phyloP scores from a whole-genome alignment of 352 stramenopile genomes.

The Globisporangium takayamanum region DNA sequence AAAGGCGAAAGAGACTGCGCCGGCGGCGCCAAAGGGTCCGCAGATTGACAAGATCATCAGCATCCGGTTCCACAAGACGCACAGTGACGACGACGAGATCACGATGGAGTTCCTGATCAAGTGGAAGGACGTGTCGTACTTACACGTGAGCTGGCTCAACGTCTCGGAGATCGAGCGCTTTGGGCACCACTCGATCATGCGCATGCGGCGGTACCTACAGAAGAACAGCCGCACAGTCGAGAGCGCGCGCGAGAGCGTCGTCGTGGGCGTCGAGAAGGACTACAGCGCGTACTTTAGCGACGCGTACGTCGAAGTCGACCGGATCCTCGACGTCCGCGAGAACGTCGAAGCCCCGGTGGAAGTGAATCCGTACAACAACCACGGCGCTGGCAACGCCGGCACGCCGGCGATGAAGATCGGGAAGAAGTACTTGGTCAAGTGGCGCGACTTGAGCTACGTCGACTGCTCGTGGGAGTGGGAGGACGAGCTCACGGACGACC shows the following conservation, averaged over 20 bases:
- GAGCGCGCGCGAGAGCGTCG: slow-evolving; percentile 62
- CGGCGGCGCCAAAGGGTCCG: slow-evolving; percentile 50
- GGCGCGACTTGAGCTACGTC: slow-evolving; percentile 87
- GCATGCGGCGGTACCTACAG: slow-evolving; percentile 81
- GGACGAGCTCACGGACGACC: slow-evolving; percentile 84
- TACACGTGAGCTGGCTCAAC: slow-evolving; percentile 98
- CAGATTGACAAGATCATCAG: slow-evolving; percentile 93
- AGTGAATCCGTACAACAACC: slow-evolving; percentile 63
- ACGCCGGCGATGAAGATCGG: slow-evolving; percentile 55
- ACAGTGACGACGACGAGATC: slow-evolving; percentile 37
- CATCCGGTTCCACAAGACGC: slow-evolving; percentile 69
- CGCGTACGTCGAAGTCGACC: slow-evolving; percentile 78
- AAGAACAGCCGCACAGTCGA: slow-evolving; percentile 84
- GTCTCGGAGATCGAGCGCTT: slow-evolving; percentile 91
- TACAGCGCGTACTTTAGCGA: slow-evolving; percentile 82
- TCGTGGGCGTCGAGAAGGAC: slow-evolving; percentile 70
- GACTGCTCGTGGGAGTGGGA: slow-evolving; percentile 89
- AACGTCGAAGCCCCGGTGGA: slow-evolving; percentile 64
- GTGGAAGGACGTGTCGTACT: slow-evolving; percentile 96
- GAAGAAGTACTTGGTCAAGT: slow-evolving; percentile 91
- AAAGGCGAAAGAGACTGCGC: slow-evolving; percentile 22
- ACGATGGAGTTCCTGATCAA: slow-evolving; percentile 98
- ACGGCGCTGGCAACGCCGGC: slow-evolving; percentile 34
- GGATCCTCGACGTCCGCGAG: slow-evolving; percentile 71
- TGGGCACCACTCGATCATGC: slow-evolving; percentile 69